Evolutionary conservation across 495 filamentous ascomycete species (phyloP), one percentile per base, ranked within the genome.

Genomic region (Echria macrotheca): DNA sequence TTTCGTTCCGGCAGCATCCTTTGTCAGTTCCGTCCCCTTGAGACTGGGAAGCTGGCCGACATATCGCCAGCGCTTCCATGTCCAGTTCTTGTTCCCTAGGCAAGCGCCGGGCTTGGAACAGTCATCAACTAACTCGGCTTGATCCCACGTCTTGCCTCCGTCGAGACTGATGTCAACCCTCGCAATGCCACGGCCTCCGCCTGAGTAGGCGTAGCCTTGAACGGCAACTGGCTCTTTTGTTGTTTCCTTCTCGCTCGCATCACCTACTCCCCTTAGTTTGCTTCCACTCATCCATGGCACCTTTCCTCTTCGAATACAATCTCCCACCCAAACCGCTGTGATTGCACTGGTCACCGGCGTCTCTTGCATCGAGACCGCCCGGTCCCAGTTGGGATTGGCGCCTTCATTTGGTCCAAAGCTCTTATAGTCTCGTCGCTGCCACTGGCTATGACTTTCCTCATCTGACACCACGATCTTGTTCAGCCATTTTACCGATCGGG

Each of bases 401-500:
- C 65, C 63, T 52, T 76, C 69, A 47, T 78, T 76, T 3, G 80
- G 81, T 0, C 80, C 81, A 19, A 84, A 75, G 35, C 72, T 68
- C 49, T 84, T 84, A 68, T 85, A 85, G 56, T 84, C 82, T 26
- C 68, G 70, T 11, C 75, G 70, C 56, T 83, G 79, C 67, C 81
- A 85, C 50, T 79, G 69, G 39, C 75, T 78, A 1, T 56, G 58
- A 22, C 72, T 78, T 49, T 85, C 82, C 49, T 80, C 72, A 42
- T 77, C 72, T 23, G 74, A 69, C 2, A 85, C 62, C 4, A 71
- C 76, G 44, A 86, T 81, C 17, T 71, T 72, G 57, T 72, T 76
- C 0, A 84, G 70, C 80, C 81, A 86, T 54, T 86, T 86, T 11
- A 86, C 82, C 39, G 72, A 78, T 24, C 81, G 69, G 10, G 77